These are phyloP conservation scores for Cladophialophora exuberans DNA, from an alignment of 2,329 filamentous ascomycete species.

Conservation along the genomic window DNA sequence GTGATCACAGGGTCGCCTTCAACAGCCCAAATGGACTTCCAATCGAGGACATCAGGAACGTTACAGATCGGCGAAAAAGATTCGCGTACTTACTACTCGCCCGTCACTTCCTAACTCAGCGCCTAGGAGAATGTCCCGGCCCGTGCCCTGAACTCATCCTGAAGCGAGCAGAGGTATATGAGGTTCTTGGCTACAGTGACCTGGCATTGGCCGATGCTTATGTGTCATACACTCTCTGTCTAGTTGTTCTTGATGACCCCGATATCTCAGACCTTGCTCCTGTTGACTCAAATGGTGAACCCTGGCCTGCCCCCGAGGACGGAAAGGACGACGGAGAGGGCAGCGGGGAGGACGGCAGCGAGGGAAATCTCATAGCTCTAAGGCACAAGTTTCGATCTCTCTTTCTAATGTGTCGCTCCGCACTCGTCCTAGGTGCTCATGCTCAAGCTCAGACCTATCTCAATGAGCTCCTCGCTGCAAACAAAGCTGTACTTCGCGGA, in stretches of 20 bases:
- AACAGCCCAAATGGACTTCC: not conserved
- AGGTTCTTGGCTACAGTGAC: slow-evolving; percentile 81
- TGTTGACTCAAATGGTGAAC: slow-evolving; percentile 46
- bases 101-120: slow-evolving; percentile 24
- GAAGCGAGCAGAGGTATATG: slow-evolving; percentile 69
- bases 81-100: slow-evolving; percentile 22
- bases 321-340: slow-evolving; percentile 42
- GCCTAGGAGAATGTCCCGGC: slow-evolving; percentile 14
- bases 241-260: slow-evolving; percentile 59
- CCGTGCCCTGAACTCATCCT: slow-evolving; percentile 34
- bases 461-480: slow-evolving; percentile 18
- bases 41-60: slow-evolving; percentile 12
- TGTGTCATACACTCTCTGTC: slow-evolving; percentile 80
- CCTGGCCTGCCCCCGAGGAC: slow-evolving; percentile 36
- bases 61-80: slow-evolving; percentile 10
- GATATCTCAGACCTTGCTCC: slow-evolving; percentile 79
- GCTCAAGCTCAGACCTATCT: slow-evolving; percentile 24
- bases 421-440: slow-evolving; percentile 22
- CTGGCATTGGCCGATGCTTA: slow-evolving; percentile 89
- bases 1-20: slow-evolving; percentile 2
- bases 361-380: slow-evolving; percentile 40
- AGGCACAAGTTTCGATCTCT: slow-evolving; percentile 22
- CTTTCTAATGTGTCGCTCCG: slow-evolving; percentile 22
- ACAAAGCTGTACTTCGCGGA: not conserved
- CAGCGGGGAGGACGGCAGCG: too few species aligned